These are phyloP conservation scores for Periconia macrospinosa DNA, from an alignment of 2,329 filamentous ascomycete species.

Conservation along the genomic window DNA sequence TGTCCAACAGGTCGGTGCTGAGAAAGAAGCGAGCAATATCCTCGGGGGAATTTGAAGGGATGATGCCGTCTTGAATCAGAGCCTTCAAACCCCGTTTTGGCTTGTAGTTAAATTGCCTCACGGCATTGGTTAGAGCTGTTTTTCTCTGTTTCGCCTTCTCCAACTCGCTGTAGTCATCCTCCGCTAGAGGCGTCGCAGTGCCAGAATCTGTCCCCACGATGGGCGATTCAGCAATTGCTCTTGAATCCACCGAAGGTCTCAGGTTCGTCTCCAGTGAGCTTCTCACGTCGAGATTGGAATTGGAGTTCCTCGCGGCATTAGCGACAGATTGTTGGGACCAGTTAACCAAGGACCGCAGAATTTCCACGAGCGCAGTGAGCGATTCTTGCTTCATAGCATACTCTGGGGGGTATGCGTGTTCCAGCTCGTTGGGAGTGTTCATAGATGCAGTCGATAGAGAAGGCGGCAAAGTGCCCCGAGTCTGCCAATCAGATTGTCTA, in stretches of 20 bases:
- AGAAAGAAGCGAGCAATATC: slow-evolving; percentile 86
- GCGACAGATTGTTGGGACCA: slow-evolving; percentile 77
- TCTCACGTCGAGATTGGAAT: slow-evolving; percentile 47
- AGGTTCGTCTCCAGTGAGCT: slow-evolving; percentile 59
- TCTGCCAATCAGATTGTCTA: slow-evolving; percentile 76
- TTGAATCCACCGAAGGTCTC: slow-evolving; percentile 77
- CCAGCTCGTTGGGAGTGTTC: slow-evolving; percentile 55
- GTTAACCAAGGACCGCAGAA: slow-evolving; percentile 84
- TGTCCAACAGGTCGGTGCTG: slow-evolving; percentile 82
- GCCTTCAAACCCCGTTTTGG: slow-evolving; percentile 90
- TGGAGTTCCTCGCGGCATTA: slow-evolving; percentile 48
- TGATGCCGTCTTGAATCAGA: slow-evolving; percentile 83
- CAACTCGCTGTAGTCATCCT: slow-evolving; percentile 92
- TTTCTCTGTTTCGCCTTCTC: slow-evolving; percentile 94
- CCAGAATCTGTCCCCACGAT: slow-evolving; percentile 56
- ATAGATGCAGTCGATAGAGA: slow-evolving; percentile 82
- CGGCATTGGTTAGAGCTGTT: slow-evolving; percentile 85
- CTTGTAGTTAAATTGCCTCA: slow-evolving; percentile 96
- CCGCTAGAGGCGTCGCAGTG: slow-evolving; percentile 51
- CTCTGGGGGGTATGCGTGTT: slow-evolving; percentile 79
- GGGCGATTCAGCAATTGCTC: slow-evolving; percentile 61
- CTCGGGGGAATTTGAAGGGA: slow-evolving; percentile 72
- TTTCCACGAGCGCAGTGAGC: slow-evolving; percentile 84
- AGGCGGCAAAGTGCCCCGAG: slow-evolving; percentile 81
- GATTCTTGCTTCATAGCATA: slow-evolving; percentile 90